Evolutionary conservation across 805 yeast species (phyloP), one percentile per base, ranked within the genome.

Genomic region (Hermanozyma aechmeae): DNA sequence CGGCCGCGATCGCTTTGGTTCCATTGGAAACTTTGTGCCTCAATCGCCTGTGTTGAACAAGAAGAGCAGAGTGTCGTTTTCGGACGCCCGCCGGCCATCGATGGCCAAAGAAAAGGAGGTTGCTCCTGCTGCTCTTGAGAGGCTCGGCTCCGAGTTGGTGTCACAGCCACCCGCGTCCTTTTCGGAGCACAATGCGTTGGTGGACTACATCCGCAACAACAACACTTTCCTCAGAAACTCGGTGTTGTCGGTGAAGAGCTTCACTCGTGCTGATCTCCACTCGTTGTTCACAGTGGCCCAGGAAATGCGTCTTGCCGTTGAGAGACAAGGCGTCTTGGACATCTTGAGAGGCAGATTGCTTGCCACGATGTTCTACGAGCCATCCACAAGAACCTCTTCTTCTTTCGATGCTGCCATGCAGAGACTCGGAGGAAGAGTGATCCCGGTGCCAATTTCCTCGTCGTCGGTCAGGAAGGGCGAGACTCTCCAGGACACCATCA

Each of bases 341-440:
- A 60, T 92, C 38, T 73, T 92, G 64, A 74, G 79, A 56, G 95
- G 97, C 35, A 78, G 94, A 48, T 76, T 92, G 32, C 68, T 92
- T 49, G 84, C 96, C 27, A 93, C 97, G 8, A 79, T 92, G 68
- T 92, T 92, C 68, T 92, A 86, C 58, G 99, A 92, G 66, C 98
- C 99, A 44, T 85, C 96, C 5, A 93, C 99, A 23, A 76, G 99
- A 63, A 92, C 99, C 19, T 76, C 93, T 13, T 77, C 96, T 14
- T 92, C 97, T 1, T 93, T 93, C 55, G 95, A 92, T 56, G 96
- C 96, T 46, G 99, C 99, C 36, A 92, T 92, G 98, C 97, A 92
- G 69, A 82, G 99, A 65, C 71, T 92, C 47, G 99, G 99, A 57
- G 99, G 99, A 53, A 76, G 95, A 60, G 95, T 86, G 44, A 82